A percentile compares a stretch with the other conserved stretches of the same genome.
These are phyloP conservation scores for Colletotrichum chrysophilum DNA, from an alignment of 2,329 filamentous ascomycete species.

Conservation along the genomic window DNA sequence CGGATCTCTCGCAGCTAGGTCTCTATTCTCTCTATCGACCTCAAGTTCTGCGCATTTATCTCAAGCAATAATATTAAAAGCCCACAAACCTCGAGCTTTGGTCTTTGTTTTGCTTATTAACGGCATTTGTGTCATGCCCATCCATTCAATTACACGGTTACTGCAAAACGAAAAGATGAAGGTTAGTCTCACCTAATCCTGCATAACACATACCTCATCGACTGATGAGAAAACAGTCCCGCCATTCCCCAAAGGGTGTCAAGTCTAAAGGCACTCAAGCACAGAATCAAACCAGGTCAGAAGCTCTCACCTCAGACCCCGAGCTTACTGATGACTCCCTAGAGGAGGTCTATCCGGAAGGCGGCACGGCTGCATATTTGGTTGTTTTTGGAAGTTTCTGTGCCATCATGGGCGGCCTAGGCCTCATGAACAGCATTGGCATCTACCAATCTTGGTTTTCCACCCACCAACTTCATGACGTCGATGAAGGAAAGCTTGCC, in stretches of 20 bases:
- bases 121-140: neutral
- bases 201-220: neutral
- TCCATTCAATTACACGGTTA: neutral
- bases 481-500: conserved; percentile 62
- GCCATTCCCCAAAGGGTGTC: neutral
- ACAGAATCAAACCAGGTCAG: neutral
- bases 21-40: neutral
- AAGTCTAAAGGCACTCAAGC: neutral
- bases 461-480: conserved; percentile 62
- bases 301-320: neutral
- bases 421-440: conserved; percentile 67
- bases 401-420: conserved; percentile 65
- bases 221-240: neutral
- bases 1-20: neutral
- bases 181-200: neutral
- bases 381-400: conserved; percentile 71
- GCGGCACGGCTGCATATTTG: conserved; percentile 66
- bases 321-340: neutral
- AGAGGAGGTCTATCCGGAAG: conserved; percentile 64
- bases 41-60: neutral
- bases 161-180: neutral
- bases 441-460: conserved; percentile 70
- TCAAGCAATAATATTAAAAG: too few species aligned
- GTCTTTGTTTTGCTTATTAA: neutral
- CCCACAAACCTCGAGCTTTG: neutral